Evolutionary conservation across 1,284 basidiomycete species (phyloP).

Genomic region (Pseudozyma sp.): DNA sequence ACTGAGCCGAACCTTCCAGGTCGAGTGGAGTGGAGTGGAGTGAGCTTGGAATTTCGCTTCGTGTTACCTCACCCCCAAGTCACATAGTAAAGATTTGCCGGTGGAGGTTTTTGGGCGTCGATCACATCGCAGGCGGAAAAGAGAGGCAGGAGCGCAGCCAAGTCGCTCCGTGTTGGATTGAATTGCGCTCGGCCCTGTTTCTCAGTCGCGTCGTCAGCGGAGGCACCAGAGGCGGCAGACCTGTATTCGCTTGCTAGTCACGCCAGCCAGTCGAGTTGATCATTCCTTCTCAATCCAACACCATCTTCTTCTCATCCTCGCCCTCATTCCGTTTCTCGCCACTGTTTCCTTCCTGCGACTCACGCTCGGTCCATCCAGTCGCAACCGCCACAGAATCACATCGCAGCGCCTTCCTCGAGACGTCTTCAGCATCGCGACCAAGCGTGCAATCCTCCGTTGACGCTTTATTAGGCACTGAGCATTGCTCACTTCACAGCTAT

Average conservation of each 20-base stretch:
- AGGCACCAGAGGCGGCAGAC: constrained; percentile 1
- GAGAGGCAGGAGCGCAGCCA: neutral
- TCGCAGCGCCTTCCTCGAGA: no score
- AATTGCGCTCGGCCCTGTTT: constrained; percentile 18
- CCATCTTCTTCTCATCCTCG: neutral
- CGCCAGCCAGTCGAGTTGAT: constrained; percentile 1
- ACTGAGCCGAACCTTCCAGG: neutral
- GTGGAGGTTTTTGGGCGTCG: constrained; percentile 37
- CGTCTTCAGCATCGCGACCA: neutral
- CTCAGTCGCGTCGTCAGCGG: constrained; percentile 45
- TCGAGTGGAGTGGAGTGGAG: no score
- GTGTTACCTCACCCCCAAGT: constrained; percentile 3
- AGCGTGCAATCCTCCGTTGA: neutral
- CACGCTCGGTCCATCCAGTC: neutral
- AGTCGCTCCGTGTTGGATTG: neutral
- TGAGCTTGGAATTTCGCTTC: no score
- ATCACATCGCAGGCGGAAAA: constrained; percentile 37
- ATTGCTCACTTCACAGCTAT: constrained; percentile 17
- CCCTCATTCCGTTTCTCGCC: no score
- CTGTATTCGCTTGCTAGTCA: neutral
- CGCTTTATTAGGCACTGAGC: neutral
- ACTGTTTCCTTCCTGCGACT: neutral
- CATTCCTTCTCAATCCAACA: neutral
- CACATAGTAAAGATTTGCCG: neutral
- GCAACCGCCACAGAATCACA: neutral